Conservation (phyloP, 208 protist species). For the Polymyxa betae region DNA sequence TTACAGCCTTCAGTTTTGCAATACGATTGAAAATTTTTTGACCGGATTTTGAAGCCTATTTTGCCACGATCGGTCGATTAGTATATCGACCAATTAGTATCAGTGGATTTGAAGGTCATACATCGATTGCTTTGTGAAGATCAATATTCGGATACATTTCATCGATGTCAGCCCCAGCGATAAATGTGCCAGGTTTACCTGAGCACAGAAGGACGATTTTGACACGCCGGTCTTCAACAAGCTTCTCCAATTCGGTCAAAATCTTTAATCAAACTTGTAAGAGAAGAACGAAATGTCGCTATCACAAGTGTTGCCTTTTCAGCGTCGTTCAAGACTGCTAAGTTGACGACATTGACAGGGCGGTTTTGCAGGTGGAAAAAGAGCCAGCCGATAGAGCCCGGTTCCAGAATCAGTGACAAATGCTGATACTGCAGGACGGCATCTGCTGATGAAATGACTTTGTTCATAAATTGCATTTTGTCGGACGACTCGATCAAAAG, state of each 20-base stretch:
- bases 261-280: background rate
- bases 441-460: background rate
- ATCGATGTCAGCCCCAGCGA: conserved; percentile 39
- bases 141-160: conserved; percentile 39
- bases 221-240: background rate
- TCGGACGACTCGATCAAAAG: background rate
- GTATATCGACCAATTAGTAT: background rate
- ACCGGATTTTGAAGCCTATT: background rate
- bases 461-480: background rate
- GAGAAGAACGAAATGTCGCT: background rate
- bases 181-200: conserved; percentile 15
- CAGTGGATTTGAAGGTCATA: background rate
- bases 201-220: background rate
- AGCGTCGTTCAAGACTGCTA: background rate
- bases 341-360: conserved; percentile 32
- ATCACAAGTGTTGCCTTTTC: background rate
- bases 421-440: background rate
- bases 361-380: background rate
- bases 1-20: background rate
- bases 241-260: background rate
- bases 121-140: background rate
- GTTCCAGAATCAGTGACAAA: background rate
- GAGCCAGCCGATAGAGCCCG: conserved; percentile 18
- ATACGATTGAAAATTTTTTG: background rate
- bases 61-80: no score